phyloP scores from a whole-genome alignment of 495 filamentous ascomycete genomes.

The Tuber brumale region DNA sequence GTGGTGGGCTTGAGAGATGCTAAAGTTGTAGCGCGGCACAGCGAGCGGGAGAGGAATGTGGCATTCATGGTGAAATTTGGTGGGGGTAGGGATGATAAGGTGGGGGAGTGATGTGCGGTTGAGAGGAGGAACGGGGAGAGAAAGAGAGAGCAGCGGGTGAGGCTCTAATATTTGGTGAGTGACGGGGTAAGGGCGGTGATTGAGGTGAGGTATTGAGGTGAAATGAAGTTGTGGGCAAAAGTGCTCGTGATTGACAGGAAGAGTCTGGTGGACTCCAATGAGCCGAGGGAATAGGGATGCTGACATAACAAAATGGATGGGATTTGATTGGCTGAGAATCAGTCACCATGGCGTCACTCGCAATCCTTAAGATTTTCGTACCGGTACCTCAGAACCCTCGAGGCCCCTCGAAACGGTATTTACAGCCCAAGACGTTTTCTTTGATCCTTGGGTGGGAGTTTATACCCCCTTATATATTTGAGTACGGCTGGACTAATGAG shows the following conservation, averaged over 20 bases:
- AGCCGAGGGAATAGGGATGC: not conserved
- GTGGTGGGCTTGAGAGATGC: conserved; percentile 8
- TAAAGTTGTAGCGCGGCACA: conserved; percentile 20
- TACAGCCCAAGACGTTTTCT: not conserved
- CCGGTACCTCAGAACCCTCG: too few relatives aligned
- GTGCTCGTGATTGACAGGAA: not conserved
- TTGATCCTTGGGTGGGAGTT: not conserved
- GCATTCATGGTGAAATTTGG: conserved; percentile 22
- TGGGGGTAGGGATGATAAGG: not conserved
- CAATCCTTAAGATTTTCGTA: not conserved
- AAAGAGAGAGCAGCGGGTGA: not conserved
- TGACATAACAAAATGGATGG: not conserved
- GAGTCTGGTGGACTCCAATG: not conserved
- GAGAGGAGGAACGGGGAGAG: not conserved
- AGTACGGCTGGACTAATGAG: not conserved
- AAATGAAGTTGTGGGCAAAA: not conserved
- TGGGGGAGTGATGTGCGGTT: not conserved
- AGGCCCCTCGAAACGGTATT: not conserved
- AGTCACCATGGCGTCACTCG: not conserved
- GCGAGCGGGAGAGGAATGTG: conserved; percentile 32
- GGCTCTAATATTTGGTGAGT: not conserved
- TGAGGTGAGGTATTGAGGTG: not conserved
- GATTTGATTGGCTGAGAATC: not conserved
- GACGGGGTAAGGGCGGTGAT: not conserved
- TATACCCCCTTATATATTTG: not conserved